Percentiles rank a stretch among this genome's conserved stretches.
These are phyloP conservation scores for Aspergillus asperescens DNA, from an alignment of 495 filamentous ascomycete species.

Conservation along the genomic window DNA sequence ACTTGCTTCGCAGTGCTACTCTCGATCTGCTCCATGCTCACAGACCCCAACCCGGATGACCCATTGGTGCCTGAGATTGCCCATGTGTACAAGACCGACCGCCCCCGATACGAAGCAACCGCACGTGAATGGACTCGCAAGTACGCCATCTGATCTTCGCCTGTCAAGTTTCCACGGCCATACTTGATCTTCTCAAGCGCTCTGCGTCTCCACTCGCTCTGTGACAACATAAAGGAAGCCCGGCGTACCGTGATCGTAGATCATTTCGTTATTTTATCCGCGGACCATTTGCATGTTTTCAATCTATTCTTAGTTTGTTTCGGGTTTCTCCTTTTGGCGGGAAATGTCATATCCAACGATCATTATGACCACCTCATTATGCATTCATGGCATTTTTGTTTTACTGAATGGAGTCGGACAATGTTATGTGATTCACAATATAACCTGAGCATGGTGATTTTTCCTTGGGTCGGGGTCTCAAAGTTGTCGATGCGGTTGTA, in stretches of 20 bases:
- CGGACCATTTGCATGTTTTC: slow-evolving; percentile 24
- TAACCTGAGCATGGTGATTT: slow-evolving; percentile 18
- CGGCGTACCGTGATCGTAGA: slow-evolving; percentile 47
- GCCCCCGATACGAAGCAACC: slow-evolving; percentile 88
- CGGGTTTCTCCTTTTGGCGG: slow-evolving; percentile 26
- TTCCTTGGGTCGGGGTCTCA: slow-evolving; percentile 18
- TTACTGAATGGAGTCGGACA: slow-evolving; percentile 25
- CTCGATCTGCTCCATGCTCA: slow-evolving; percentile 99
- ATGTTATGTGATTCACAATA: slow-evolving; percentile 22
- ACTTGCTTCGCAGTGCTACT: slow-evolving; percentile 63
- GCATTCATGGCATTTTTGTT: slow-evolving; percentile 42
- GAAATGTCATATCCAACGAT: slow-evolving; percentile 42
- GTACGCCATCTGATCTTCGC: slow-evolving; percentile 70
- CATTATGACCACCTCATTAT: slow-evolving; percentile 43
- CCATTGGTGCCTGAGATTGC: slow-evolving; percentile 97
- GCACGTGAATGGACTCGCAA: slow-evolving; percentile 98
- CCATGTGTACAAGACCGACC: slow-evolving; percentile 99
- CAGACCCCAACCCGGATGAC: slow-evolving; percentile 98
- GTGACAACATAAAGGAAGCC: slow-evolving; percentile 44
- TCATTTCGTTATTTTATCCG: slow-evolving; percentile 28
- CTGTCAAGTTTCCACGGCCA: slow-evolving; percentile 24
- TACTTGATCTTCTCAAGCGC: slow-evolving; percentile 26
- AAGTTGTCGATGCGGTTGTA: slow-evolving; percentile 15
- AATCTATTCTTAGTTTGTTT: slow-evolving; percentile 19
- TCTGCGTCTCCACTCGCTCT: slow-evolving; percentile 33